Conservation (phyloP, 352 stramenopile genomes). For the Globisporangium mamillatum region DNA sequence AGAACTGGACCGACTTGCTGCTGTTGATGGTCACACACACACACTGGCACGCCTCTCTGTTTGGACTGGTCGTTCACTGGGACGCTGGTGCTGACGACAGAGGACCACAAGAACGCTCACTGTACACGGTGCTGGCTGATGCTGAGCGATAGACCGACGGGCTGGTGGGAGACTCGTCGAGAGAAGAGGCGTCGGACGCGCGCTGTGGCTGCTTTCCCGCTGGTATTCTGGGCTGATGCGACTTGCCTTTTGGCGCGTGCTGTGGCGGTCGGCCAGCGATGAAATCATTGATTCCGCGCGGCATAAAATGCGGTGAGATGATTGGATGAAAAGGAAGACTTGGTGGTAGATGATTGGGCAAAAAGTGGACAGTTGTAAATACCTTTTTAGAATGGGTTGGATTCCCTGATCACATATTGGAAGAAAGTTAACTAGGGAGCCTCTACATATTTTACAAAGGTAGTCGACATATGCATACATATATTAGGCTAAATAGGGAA, state of each 20-base stretch:
- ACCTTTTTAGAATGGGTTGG: too few relatives aligned
- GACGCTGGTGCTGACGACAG: background rate
- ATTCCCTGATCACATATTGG: too few relatives aligned
- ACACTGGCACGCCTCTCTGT: background rate
- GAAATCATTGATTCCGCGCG: background rate
- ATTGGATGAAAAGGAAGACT: background rate
- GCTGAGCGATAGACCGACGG: background rate
- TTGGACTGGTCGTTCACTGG: background rate
- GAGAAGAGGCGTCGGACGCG: background rate
- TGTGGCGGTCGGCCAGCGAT: background rate
- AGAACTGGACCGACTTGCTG: background rate
- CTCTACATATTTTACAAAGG: too few relatives aligned
- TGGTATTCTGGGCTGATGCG: background rate
- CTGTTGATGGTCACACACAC: background rate
- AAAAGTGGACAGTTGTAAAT: too few relatives aligned
- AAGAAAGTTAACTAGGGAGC: too few relatives aligned
- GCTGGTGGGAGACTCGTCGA: background rate
- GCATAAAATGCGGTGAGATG: background rate
- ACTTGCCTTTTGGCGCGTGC: background rate
- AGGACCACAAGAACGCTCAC: background rate
- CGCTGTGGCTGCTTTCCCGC: background rate
- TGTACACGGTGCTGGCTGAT: background rate
- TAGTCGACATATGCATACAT: too few relatives aligned
- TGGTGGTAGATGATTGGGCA: background rate
- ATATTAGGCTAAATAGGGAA: too few relatives aligned